Evolutionary conservation across 176 grass and related monocot species (phyloP).

Genomic region (Phragmites australis): DNA sequence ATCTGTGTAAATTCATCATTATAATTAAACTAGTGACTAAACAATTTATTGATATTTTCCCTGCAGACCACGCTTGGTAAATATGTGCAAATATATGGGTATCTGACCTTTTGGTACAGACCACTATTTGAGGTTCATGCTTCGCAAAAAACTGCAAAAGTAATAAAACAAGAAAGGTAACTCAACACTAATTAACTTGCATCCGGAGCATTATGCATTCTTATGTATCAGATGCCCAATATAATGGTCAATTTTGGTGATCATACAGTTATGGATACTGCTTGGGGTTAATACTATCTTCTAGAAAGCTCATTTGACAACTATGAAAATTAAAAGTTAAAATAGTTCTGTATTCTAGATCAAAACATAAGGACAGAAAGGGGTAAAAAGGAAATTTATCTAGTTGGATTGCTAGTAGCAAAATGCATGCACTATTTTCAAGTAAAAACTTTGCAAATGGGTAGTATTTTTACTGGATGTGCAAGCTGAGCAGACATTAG

Average conservation of each 20-base stretch:
- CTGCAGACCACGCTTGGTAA: slow-evolving; percentile 89
- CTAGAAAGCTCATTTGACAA: background rate
- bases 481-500: slow-evolving; percentile 3
- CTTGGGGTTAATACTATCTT: slow-evolving; percentile 16
- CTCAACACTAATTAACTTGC: background rate
- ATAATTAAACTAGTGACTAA: slow-evolving; percentile 22
- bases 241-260: slow-evolving; percentile 4
- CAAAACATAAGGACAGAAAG: no score
- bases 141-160: slow-evolving; percentile 89
- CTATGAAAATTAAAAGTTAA: slow-evolving; percentile 26
- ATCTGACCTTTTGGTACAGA: slow-evolving; percentile 94
- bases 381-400: background rate
- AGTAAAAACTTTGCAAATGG: background rate
- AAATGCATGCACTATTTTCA: slow-evolving; percentile 23
- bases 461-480: slow-evolving; percentile 17
- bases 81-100: slow-evolving; percentile 99
- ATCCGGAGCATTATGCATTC: background rate
- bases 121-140: slow-evolving; percentile 95
- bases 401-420: background rate
- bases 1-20: slow-evolving; percentile 27
- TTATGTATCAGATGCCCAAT: background rate
- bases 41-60: slow-evolving; percentile 4
- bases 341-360: background rate
- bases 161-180: slow-evolving; percentile 35
- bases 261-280: background rate